Percentiles rank a stretch among this genome's conserved stretches.
Evolutionary conservation across 192 early-diverging fungal species (phyloP).

Genomic region (Dispira parvispora): DNA sequence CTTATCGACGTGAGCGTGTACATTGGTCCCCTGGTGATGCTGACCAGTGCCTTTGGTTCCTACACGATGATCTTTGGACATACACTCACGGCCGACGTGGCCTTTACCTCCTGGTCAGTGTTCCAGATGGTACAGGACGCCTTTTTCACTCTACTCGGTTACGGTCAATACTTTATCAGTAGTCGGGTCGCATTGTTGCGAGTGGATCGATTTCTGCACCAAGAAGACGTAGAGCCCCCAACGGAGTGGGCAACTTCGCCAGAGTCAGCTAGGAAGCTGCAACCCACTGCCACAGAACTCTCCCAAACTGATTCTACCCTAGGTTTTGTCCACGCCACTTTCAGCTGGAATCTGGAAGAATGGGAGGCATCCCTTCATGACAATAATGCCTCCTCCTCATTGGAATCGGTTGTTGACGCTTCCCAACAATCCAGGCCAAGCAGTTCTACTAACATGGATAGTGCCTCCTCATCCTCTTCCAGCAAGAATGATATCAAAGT

Average conservation of each 20-base stretch:
- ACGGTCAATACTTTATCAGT: conserved; percentile 37
- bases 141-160: conserved; percentile 43
- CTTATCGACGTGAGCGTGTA: conserved; percentile 36
- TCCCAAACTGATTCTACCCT: conserved; percentile 25
- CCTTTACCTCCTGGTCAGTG: conserved; percentile 55
- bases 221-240: conserved; percentile 42
- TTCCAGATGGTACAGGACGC: conserved; percentile 52
- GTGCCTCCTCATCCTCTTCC: neutral
- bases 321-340: conserved; percentile 53
- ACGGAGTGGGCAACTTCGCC: neutral
- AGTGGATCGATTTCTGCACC: conserved; percentile 55
- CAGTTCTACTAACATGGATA: neutral
- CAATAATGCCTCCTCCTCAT: neutral
- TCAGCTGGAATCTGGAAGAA: conserved; percentile 28
- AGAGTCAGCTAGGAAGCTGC: neutral
- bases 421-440: neutral
- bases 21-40: conserved; percentile 39
- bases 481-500: neutral
- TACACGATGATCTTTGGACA: conserved; percentile 43
- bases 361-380: conserved; percentile 11
- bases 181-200: conserved; percentile 48
- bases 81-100: conserved; percentile 40
- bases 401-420: neutral
- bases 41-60: conserved; percentile 36
- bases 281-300: conserved; percentile 16